A percentile compares a stretch with the other conserved stretches of the same genome.
These are phyloP conservation scores for Zelopaecilomyces penicillatus DNA, from an alignment of 2,329 filamentous ascomycete species.

Conservation along the genomic window DNA sequence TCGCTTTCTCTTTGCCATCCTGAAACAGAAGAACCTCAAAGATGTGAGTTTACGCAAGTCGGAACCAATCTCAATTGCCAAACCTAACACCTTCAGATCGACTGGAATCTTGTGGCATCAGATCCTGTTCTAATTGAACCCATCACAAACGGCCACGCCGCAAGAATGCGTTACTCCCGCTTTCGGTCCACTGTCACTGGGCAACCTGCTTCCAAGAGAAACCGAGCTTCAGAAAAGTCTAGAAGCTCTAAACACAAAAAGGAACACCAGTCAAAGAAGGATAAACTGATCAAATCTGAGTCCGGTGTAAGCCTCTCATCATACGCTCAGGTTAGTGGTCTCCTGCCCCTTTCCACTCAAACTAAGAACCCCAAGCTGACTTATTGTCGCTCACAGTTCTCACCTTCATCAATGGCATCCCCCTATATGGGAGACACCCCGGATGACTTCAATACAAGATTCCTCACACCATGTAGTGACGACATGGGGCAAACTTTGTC, in stretches of 20 bases:
- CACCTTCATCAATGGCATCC: slow-evolving; percentile 28
- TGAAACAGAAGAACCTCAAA: slow-evolving; percentile 52
- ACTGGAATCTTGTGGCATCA: slow-evolving; percentile 49
- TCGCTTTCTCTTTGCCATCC: slow-evolving; percentile 50
- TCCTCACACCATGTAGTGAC: slow-evolving; percentile 49
- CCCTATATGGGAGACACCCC: slow-evolving; percentile 27
- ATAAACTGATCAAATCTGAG: slow-evolving; percentile 33
- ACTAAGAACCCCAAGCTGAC: background rate
- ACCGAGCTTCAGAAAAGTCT: slow-evolving; percentile 32
- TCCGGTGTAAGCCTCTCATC: slow-evolving; percentile 20
- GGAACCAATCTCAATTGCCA: too few species aligned
- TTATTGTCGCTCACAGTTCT: slow-evolving; percentile 31
- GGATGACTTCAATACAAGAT: slow-evolving; percentile 29
- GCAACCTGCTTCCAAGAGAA: slow-evolving; percentile 39
- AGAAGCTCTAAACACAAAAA: slow-evolving; percentile 40
- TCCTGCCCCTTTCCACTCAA: slow-evolving; percentile 1
- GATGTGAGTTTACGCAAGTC: slow-evolving; percentile 38
- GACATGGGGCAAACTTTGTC: slow-evolving; percentile 28
- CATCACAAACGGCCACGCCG: slow-evolving; percentile 53
- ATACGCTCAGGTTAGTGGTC: slow-evolving; percentile 20
- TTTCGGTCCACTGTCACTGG: slow-evolving; percentile 41
- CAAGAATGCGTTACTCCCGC: slow-evolving; percentile 51
- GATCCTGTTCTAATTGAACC: slow-evolving; percentile 45
- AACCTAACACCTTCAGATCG: slow-evolving; percentile 34
- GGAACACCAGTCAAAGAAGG: slow-evolving; percentile 22